A percentile compares a stretch with the other conserved stretches of the same genome.
phyloP scores from a whole-genome alignment of 805 yeast genomes.

The Metschnikowia borealis region DNA sequence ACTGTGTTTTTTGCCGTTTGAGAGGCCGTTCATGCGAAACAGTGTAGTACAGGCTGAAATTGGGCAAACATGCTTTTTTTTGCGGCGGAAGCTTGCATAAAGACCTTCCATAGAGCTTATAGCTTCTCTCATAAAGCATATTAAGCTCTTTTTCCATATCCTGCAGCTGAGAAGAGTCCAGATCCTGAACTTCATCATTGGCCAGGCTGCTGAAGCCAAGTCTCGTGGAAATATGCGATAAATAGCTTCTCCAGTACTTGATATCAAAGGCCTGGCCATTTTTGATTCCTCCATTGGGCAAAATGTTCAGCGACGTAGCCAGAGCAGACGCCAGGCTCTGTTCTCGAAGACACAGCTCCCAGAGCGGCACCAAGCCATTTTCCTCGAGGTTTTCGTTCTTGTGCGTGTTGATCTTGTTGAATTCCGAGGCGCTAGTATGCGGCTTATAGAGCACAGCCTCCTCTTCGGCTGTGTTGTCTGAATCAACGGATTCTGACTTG shows the following conservation, averaged over 20 bases:
- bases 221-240: slow-evolving; percentile 31
- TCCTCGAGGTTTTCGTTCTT: slow-evolving; percentile 40
- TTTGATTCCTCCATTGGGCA: slow-evolving; percentile 21
- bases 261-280: slow-evolving; percentile 24
- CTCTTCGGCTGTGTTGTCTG: slow-evolving; percentile 16
- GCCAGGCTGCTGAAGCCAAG: slow-evolving; percentile 34
- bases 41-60: slow-evolving; percentile 25
- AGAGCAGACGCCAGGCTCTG: slow-evolving; percentile 18
- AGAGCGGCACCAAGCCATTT: slow-evolving; percentile 40
- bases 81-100: slow-evolving; percentile 32
- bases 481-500: slow-evolving; percentile 8
- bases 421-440: slow-evolving; percentile 37
- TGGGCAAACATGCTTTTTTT: slow-evolving; percentile 35
- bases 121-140: slow-evolving; percentile 32
- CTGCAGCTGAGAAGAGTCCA: not conserved
- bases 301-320: slow-evolving; percentile 18
- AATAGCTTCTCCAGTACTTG: slow-evolving; percentile 33
- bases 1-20: slow-evolving; percentile 21
- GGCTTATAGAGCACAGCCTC: slow-evolving; percentile 45
- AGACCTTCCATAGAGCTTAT: slow-evolving; percentile 36
- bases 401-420: slow-evolving; percentile 41
- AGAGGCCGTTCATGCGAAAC: not conserved
- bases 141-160: slow-evolving; percentile 13
- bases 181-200: not conserved
- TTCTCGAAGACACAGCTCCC: slow-evolving; percentile 36